Evolutionary conservation across 331 rosid species (phyloP), one percentile per base, ranked within the genome.

Genomic region (Spiraea crenata): DNA sequence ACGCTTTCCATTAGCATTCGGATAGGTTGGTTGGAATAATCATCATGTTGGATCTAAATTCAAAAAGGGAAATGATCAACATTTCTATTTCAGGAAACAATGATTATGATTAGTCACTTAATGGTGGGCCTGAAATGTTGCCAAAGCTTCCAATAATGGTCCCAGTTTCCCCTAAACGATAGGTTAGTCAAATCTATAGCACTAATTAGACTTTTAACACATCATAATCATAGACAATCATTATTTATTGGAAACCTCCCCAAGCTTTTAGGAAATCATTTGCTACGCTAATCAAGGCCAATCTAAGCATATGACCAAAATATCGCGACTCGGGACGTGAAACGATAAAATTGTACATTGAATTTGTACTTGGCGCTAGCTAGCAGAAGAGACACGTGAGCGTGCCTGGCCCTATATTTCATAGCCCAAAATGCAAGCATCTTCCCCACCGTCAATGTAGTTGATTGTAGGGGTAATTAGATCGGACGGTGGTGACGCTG

Each of bases 161-260:
- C 52, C 62, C 68, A 55, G 64, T 65, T 15, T 4, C 66, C 5
- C 49, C 14, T 67, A 52, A 77, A 70, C 15, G 58, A 65, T 61
- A 60, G 72, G 3, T 78, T 51, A 60, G 71, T 79, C 57, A 31
- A n/a, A 64, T 56, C 81, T 76, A 74, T 52, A 50, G 34, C 6
- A 65, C 12, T 57, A 15, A 70, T 67, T 73, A 72, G 45, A 77
- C 81, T 61, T n/a, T 35, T 77, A 72, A 31, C 66, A 59, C 71
- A 78, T 79, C 74, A 77, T 25, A 78, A 82, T 87, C 79, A 75
- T 16, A 72, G 58, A 79, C 81, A 82, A 81, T 67, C 81, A 62
- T 84, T 82, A 75, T 77, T 64, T 69, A 69, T 70, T 65, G 44
- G 40, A 75, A 68, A 54, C 71, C 82, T 76, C 34, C 15, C 65